Conservation (phyloP, 495 filamentous ascomycete species). For the Trichoderma asperelloides region DNA sequence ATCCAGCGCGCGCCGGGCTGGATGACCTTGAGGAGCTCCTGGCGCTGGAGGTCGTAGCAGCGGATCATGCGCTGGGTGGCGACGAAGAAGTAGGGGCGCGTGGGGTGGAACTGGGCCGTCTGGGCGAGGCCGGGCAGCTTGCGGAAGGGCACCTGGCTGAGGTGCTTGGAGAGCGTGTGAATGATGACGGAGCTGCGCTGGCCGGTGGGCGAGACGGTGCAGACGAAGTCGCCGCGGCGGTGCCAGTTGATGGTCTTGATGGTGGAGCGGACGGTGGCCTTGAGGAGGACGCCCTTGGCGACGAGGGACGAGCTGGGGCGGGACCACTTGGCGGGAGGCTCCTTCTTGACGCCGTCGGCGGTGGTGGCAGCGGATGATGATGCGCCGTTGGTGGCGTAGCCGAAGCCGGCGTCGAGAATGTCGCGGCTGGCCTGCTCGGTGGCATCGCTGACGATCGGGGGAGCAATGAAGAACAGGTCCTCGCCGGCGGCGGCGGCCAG, state of each 20-base stretch:
- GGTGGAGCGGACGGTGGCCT: slow-evolving; percentile 68
- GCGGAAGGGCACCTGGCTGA: slow-evolving; percentile 89
- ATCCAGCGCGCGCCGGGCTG: slow-evolving; percentile 95
- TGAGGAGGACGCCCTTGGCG: slow-evolving; percentile 66
- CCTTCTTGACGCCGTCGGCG: slow-evolving; percentile 59
- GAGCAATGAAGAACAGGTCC: slow-evolving; percentile 73
- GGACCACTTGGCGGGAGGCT: slow-evolving; percentile 69
- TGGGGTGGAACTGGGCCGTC: slow-evolving; percentile 88
- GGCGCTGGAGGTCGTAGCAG: slow-evolving; percentile 81
- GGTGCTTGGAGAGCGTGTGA: slow-evolving; percentile 89
- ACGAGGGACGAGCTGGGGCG: slow-evolving; percentile 61
- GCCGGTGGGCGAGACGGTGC: slow-evolving; percentile 75
- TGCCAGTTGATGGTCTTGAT: slow-evolving; percentile 94
- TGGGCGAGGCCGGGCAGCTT: slow-evolving; percentile 78
- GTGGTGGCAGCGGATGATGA: slow-evolving; percentile 25
- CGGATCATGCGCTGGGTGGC: slow-evolving; percentile 88
- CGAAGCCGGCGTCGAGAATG: slow-evolving; percentile 77
- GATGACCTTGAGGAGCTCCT: slow-evolving; percentile 81
- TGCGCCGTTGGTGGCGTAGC: slow-evolving; percentile 63
- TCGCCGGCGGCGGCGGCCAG: slow-evolving; percentile 79
- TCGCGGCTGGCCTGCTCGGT: slow-evolving; percentile 64
- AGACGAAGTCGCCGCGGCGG: slow-evolving; percentile 86
- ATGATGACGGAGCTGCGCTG: slow-evolving; percentile 82
- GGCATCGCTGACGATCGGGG: slow-evolving; percentile 59
- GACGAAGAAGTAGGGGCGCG: slow-evolving; percentile 86